phyloP scores from a whole-genome alignment of 805 yeast species.

The Wickerhamomyces chambardii region DNA sequence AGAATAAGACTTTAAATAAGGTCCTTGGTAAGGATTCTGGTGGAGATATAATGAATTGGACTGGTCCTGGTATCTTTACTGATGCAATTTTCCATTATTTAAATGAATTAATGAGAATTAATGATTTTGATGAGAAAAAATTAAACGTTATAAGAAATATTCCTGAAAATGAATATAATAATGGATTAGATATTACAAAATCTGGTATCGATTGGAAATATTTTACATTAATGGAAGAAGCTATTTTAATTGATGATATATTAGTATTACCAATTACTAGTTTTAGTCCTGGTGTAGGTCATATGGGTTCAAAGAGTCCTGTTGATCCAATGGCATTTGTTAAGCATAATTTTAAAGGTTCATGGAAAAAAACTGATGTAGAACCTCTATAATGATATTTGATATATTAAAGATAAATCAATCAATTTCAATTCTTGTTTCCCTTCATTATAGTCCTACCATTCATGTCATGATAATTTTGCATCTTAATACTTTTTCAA shows the following conservation, averaged over 20 bases:
- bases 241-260: slow-evolving; percentile 57
- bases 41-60: slow-evolving; percentile 84
- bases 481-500: too few species aligned
- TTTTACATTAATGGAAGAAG: slow-evolving; percentile 50
- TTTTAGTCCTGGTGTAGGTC: slow-evolving; percentile 61
- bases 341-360: slow-evolving; percentile 55
- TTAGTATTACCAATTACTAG: slow-evolving; percentile 64
- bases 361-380: slow-evolving; percentile 38
- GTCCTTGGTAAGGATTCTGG: slow-evolving; percentile 57
- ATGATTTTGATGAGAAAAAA: not conserved
- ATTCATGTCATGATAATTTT: too few species aligned
- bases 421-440: too few species aligned
- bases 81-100: slow-evolving; percentile 77
- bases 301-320: slow-evolving; percentile 47
- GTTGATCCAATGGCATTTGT: slow-evolving; percentile 45
- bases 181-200: slow-evolving; percentile 18
- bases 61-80: slow-evolving; percentile 96
- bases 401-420: too few species aligned
- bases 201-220: slow-evolving; percentile 45
- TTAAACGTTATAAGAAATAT: slow-evolving; percentile 8
- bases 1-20: slow-evolving; percentile 33
- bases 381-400: too few species aligned
- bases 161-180: slow-evolving; percentile 15
- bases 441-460: too few species aligned
- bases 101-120: slow-evolving; percentile 38